A percentile compares a stretch with the other conserved stretches of the same genome.
phyloP scores from a whole-genome alignment of 1,139 yeast genomes.

The Pichia sp. region DNA sequence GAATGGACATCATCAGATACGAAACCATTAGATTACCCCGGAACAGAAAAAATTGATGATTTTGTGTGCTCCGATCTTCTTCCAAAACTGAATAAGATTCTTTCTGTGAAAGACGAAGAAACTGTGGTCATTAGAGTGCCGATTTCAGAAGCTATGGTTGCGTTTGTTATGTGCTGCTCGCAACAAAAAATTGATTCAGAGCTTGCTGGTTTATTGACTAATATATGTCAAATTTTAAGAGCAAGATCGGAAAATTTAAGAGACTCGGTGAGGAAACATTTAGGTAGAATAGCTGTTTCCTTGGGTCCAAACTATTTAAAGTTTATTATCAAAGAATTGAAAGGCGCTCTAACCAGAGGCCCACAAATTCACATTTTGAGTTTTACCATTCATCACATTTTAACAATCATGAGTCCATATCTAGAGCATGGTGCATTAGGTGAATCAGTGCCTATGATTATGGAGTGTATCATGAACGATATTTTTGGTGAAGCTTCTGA shows the following conservation, averaged over 20 bases:
- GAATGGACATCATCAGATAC: conserved; percentile 27
- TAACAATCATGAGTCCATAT: conserved; percentile 42
- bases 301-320: conserved; percentile 71
- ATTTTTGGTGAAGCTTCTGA: conserved; percentile 87
- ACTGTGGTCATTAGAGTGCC: conserved; percentile 72
- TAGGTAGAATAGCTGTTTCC: conserved; percentile 55
- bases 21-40: conserved; percentile 26
- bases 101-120: conserved; percentile 65
- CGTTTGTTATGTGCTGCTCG: conserved; percentile 57
- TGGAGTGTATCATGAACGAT: conserved; percentile 82
- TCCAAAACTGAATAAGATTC: conserved; percentile 53
- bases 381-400: conserved; percentile 69
- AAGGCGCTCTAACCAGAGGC: conserved; percentile 75
- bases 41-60: conserved; percentile 40
- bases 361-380: conserved; percentile 93
- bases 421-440: conserved; percentile 71
- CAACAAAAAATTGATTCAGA: conserved; percentile 47
- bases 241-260: conserved; percentile 83
- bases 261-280: conserved; percentile 74
- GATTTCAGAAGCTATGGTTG: conserved; percentile 74
- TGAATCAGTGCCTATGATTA: conserved; percentile 53
- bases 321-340: conserved; percentile 71
- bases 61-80: conserved; percentile 54
- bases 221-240: conserved; percentile 80
- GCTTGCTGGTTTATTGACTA: conserved; percentile 77